Evolutionary conservation across 371 early-diverging fungal genomes (phyloP), one percentile per base, ranked within the genome.

Genomic region (Lichtheimia corymbifera): DNA sequence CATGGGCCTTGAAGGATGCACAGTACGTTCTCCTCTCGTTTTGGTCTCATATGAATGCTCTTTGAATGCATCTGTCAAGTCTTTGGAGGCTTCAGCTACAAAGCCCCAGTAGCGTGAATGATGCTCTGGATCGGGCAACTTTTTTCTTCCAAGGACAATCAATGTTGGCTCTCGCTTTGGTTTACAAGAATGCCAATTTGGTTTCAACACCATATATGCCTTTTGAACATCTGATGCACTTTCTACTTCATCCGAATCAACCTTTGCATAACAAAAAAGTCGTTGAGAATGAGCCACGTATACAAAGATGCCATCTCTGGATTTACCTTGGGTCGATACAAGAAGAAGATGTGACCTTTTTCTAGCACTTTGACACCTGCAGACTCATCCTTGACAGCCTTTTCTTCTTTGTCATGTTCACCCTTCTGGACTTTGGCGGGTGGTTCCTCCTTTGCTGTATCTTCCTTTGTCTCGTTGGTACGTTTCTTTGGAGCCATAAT

Each of bases 271-370:
- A 28, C 6, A 41, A 11, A 44, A 42, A 35, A 30, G 4, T 40
- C 3, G 20, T 9, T 18, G 5, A 52, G 13, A n/a, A 7, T 30
- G 52, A 43, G 27, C 6, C 4, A 28, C n/a, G 12, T 28, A 52
- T 41, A 14, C 22, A 2, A 22, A 4, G 43, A 14, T 11, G 17
- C 24, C 24, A 50, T 14, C 12, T 14, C 25, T 15, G n/a, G 28
- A 22, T n/a, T 56, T 65, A 67, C 71, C 69, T 81, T 80, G 50
- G 73, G 80, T 2, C 79, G 70, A 56, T 80, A 79, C 47, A 81
- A 70, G 50, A 81, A 81, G 61, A 71, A 81, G 4, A 68, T 74
- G 41, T 77, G 80, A 0, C 79, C 68, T 27, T 71, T 68, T 20
- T 71, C 68, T 4, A 70, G 58, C 1, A 60, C 50, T 43, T 57